Base-by-base conservation (phyloP, 2,329 filamentous ascomycete species). In the Neurospora crassa region DNA sequence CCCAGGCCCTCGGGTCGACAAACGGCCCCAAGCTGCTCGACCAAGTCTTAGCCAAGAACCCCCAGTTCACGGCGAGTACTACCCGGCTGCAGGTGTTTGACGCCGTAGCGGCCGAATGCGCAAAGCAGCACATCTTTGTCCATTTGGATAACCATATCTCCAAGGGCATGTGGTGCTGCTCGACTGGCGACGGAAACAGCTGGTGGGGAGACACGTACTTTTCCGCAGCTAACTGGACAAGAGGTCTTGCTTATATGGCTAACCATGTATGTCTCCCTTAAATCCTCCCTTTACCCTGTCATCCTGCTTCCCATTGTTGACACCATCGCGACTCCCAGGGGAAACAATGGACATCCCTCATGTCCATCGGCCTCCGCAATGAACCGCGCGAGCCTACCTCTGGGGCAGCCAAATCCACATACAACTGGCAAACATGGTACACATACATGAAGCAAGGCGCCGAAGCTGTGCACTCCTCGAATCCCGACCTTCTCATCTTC, bases 161-260 rank as follows among this genome's bases (percentile, higher is more conserved):
- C 11, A 83, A 81, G 67, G 88, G 82, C 2, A 81, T 81, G 70
- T 90, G 88, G 88, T 90, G 88, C 76, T 90, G 88, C 74, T 82
- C 80, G 10, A 80, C 78, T 0, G 79, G 76, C 0, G 88, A 90
- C 69, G 87, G 86, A 3, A 90, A 90, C 76, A 79, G 83, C 34
- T 90, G 87, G 87, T 89, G 87, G 79, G 86, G 88, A 12, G 89
- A 91, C 76, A 83, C 79, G 0, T 83, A 89, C 75, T 91, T 90
- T 74, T 78, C 86, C 71, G 81, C 85, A 0, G 78, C 81, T 1
- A 90, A 89, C 53, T 91, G 89, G 89, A 81, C 84, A 6, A 82
- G 89, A 10, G 89, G 89, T 0, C 80, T 88, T 29, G 78, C 79
- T 0, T 91, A 86, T 76, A 90, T 91, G 86, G 85, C 88, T 0